These are phyloP conservation scores for Zymoseptoria passerinii DNA, from an alignment of 2,329 filamentous ascomycete species.

Conservation along the genomic window DNA sequence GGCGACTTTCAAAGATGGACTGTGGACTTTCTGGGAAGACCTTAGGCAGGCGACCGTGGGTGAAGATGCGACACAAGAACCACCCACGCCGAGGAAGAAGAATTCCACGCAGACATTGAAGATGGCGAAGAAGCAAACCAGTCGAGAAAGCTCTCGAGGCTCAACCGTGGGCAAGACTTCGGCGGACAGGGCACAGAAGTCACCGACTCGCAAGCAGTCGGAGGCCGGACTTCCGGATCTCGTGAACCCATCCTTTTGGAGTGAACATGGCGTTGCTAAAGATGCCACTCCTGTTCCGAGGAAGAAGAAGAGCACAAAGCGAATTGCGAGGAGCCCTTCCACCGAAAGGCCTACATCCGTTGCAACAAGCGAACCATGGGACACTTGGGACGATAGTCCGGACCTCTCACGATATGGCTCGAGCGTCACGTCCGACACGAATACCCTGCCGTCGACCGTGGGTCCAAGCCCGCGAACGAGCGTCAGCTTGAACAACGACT, in stretches of 20 bases:
- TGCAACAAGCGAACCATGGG: constrained; percentile 24
- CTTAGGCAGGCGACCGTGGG: constrained; percentile 91
- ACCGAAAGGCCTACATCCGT: constrained; percentile 11
- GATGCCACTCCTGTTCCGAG: constrained; percentile 10
- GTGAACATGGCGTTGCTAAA: constrained; percentile 18
- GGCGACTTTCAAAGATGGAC: constrained; percentile 77
- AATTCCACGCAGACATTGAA: constrained; percentile 21
- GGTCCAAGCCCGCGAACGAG: constrained; percentile 19
- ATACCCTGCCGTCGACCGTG: constrained; percentile 21
- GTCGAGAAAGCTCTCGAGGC: constrained; percentile 20
- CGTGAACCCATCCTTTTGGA: constrained; percentile 25
- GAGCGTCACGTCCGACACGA: constrained; percentile 19
- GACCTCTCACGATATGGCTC: constrained; percentile 17
- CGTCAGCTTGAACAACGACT: constrained; percentile 7
- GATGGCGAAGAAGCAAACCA: constrained; percentile 19
- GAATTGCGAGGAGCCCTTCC: constrained; percentile 18
- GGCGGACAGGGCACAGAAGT: constrained; percentile 12
- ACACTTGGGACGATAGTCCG: constrained; percentile 26
- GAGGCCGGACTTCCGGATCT: constrained; percentile 21
- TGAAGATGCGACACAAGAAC: constrained; percentile 64
- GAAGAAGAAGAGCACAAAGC: constrained; percentile 19
- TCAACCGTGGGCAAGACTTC: constrained; percentile 16
- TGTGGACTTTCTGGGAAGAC: constrained; percentile 94
- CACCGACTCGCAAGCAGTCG: constrained; percentile 15
- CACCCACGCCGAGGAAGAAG: constrained; percentile 25